Percentiles rank a stretch among this genome's conserved stretches.
phyloP scores from a whole-genome alignment of 495 filamentous ascomycete genomes.

The Astrothelium macrocarpum region DNA sequence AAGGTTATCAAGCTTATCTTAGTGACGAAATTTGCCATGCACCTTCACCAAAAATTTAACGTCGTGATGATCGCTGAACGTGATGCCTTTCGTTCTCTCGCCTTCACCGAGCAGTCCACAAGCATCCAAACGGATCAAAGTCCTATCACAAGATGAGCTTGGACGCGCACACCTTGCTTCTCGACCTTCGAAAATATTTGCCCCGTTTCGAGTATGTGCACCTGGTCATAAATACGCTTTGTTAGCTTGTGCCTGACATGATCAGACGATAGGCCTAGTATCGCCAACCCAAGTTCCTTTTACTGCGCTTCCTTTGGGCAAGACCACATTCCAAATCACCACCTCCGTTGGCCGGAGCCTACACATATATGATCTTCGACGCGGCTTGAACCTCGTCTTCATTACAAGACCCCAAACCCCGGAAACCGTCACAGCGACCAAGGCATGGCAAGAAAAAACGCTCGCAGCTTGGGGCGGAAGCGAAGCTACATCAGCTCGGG shows the following conservation, averaged over 20 bases:
- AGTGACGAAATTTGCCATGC: background rate
- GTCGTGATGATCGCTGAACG: background rate
- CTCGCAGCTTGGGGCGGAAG: constrained; percentile 75
- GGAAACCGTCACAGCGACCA: constrained; percentile 70
- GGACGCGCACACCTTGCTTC: constrained; percentile 8
- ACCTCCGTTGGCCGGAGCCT: constrained; percentile 82
- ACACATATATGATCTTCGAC: constrained; percentile 88
- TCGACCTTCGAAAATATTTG: constrained; percentile 63
- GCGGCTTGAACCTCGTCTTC: constrained; percentile 83
- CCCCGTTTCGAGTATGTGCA: constrained; percentile 72
- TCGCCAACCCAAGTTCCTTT: constrained; percentile 86
- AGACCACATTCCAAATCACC: constrained; percentile 92
- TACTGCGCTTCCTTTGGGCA: constrained; percentile 75
- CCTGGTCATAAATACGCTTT: background rate
- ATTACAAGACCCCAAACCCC: constrained; percentile 84
- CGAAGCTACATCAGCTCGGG: constrained; percentile 42
- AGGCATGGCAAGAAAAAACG: constrained; percentile 77
- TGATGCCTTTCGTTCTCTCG: background rate
- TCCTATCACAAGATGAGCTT: constrained; percentile 26
- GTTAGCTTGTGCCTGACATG: constrained; percentile 8
- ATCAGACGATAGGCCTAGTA: constrained; percentile 80
- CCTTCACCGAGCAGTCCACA: background rate
- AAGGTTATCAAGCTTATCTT: constrained; percentile 1
- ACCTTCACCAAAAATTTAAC: background rate
- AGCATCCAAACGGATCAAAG: constrained; percentile 26